Evolutionary conservation across 2,329 filamentous ascomycete genomes (phyloP).

Genomic region (Elsinoe batatas): DNA sequence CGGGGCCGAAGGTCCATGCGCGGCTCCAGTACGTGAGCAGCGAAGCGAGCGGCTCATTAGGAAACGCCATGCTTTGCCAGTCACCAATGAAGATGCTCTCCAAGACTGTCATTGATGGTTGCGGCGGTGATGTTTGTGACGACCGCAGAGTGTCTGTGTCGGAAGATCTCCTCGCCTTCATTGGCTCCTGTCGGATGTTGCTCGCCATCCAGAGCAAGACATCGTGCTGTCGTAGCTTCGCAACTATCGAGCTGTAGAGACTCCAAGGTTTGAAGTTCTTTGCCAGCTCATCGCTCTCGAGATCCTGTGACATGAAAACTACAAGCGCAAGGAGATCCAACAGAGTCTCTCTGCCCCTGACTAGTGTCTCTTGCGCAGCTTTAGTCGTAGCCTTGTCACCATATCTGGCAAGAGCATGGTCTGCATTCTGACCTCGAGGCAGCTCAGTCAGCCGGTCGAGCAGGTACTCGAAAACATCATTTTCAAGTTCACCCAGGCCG

Average conservation of each 20-base stretch:
- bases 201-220: slow-evolving; percentile 58
- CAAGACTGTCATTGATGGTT: slow-evolving; percentile 25
- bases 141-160: neutral
- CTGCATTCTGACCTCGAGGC: slow-evolving; percentile 29
- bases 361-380: slow-evolving; percentile 68
- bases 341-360: slow-evolving; percentile 62
- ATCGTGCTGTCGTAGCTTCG: slow-evolving; percentile 62
- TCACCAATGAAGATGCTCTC: slow-evolving; percentile 33
- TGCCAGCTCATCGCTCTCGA: slow-evolving; percentile 61
- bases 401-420: slow-evolving; percentile 56
- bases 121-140: slow-evolving; percentile 9
- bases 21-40: slow-evolving; percentile 39
- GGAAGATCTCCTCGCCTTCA: slow-evolving; percentile 11
- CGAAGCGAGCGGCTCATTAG: slow-evolving; percentile 22
- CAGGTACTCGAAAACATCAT: slow-evolving; percentile 42
- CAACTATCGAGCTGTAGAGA: slow-evolving; percentile 60
- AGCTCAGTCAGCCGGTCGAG: slow-evolving; percentile 38
- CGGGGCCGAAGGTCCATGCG: slow-evolving; percentile 34
- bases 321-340: slow-evolving; percentile 75
- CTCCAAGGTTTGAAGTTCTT: slow-evolving; percentile 51
- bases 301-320: slow-evolving; percentile 76
- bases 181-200: slow-evolving; percentile 39
- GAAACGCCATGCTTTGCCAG: slow-evolving; percentile 28
- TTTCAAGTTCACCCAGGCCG: slow-evolving; percentile 42
- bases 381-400: slow-evolving; percentile 66